phyloP scores from a whole-genome alignment of 257 asterid species.

The Solanum pimpinellifolium region DNA sequence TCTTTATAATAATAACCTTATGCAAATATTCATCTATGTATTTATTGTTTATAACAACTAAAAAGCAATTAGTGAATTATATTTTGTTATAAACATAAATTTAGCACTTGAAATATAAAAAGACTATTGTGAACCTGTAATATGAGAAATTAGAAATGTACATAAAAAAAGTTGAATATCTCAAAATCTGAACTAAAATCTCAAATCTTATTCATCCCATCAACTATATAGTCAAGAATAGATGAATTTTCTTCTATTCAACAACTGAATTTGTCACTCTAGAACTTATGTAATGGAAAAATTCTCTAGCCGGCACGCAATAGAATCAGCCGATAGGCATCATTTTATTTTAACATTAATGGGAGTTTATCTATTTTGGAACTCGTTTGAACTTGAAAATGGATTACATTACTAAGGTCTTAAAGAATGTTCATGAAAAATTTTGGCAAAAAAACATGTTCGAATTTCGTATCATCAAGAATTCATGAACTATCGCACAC shows the following conservation, averaged over 20 bases:
- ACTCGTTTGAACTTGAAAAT: too few species aligned
- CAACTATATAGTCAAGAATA: not conserved
- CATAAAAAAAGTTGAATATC: too few species aligned
- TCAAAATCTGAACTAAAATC: too few species aligned
- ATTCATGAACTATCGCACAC: too few species aligned
- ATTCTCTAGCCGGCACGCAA: too few species aligned
- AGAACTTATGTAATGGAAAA: too few species aligned
- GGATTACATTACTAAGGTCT: too few species aligned
- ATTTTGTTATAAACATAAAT: not conserved
- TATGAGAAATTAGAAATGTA: not conserved
- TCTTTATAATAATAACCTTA: not conserved
- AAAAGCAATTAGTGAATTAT: not conserved
- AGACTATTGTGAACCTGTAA: not conserved
- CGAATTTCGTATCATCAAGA: too few species aligned
- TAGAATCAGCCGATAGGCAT: too few species aligned
- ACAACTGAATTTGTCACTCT: not conserved
- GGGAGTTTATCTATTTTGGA: rapidly evolving
- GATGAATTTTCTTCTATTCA: not conserved
- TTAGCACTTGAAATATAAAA: not conserved
- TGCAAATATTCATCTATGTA: not conserved
- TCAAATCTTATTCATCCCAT: not conserved
- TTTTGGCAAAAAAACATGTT: too few species aligned
- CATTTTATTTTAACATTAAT: too few species aligned
- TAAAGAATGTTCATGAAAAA: too few species aligned
- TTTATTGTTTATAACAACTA: not conserved